phyloP scores from a whole-genome alignment of 176 grass and related monocot genomes.

The Oryza meyeriana region DNA sequence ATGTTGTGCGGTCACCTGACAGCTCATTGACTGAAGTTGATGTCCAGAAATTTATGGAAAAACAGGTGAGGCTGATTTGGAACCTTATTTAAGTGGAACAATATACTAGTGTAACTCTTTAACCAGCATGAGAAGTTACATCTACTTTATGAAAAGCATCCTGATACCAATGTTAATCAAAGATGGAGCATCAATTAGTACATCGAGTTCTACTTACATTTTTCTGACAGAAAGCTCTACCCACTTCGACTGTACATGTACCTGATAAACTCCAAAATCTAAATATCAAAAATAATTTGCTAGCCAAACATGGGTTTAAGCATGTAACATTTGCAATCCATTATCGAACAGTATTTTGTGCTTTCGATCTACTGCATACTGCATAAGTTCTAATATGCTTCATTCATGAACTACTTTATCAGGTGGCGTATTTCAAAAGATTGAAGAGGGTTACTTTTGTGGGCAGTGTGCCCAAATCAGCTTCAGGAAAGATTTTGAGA shows the following conservation, averaged over 20 bases:
- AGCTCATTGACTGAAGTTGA: conserved; percentile 73
- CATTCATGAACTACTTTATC: neutral
- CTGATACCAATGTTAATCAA: neutral
- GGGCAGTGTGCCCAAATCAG: conserved; percentile 71
- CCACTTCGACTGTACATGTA: neutral
- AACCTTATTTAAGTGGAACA: neutral
- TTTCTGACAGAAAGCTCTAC: neutral
- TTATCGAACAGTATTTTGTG: neutral
- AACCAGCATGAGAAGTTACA: neutral
- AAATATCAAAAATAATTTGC: neutral
- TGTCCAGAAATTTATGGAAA: conserved; percentile 75
- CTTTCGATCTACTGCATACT: neutral
- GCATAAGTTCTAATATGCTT: neutral
- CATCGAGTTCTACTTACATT: neutral
- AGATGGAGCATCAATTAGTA: neutral
- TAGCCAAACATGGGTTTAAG: neutral
- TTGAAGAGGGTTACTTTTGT: conserved; percentile 79
- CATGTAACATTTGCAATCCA: neutral
- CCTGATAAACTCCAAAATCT: neutral
- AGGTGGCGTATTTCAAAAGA: conserved; percentile 84
- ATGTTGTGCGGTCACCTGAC: conserved; percentile 62
- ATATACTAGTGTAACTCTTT: neutral
- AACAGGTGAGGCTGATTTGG: conserved; percentile 48
- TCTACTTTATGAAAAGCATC: neutral
- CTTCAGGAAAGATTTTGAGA: conserved; percentile 74